phyloP scores from a whole-genome alignment of 306 rosid species.

The Senna tora region DNA sequence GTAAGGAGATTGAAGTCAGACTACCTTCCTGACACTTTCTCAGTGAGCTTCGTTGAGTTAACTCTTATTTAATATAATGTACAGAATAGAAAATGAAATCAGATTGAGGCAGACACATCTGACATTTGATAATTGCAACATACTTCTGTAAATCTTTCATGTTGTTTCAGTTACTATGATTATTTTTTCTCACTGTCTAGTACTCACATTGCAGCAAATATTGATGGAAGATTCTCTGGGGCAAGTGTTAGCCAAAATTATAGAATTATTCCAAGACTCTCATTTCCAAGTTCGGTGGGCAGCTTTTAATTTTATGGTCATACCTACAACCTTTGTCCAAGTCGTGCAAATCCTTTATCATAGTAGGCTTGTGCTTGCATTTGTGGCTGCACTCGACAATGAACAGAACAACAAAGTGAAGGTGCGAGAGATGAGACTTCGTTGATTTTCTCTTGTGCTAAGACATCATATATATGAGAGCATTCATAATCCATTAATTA shows the following conservation, averaged over 20 bases:
- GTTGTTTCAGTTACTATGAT: not conserved
- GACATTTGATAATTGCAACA: not conserved
- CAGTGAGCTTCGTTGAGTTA: not conserved
- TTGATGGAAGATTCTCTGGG: constrained; percentile 40
- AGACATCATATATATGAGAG: not conserved
- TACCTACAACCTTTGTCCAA: constrained; percentile 45
- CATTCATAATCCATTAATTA: not conserved
- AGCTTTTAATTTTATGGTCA: constrained; percentile 47
- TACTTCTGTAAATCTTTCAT: not conserved
- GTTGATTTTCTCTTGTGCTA: not conserved
- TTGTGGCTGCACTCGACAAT: constrained; percentile 42
- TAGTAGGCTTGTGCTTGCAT: constrained; percentile 43
- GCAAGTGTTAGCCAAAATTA: constrained; percentile 38
- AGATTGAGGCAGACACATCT: not conserved
- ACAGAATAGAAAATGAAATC: not conserved
- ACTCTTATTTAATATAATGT: not conserved
- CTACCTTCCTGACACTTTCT: not conserved
- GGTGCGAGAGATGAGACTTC: constrained; percentile 33
- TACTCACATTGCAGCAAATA: constrained; percentile 36
- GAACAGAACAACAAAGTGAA: constrained; percentile 38
- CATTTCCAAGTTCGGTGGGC: constrained; percentile 50
- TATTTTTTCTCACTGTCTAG: not conserved
- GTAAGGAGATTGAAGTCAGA: not conserved
- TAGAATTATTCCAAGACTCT: constrained; percentile 44
- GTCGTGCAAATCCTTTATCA: constrained; percentile 43